Evolutionary conservation across 1,284 basidiomycete genomes (phyloP), one percentile per base, ranked within the genome.

Genomic region (Apiotrichum porosum): DNA sequence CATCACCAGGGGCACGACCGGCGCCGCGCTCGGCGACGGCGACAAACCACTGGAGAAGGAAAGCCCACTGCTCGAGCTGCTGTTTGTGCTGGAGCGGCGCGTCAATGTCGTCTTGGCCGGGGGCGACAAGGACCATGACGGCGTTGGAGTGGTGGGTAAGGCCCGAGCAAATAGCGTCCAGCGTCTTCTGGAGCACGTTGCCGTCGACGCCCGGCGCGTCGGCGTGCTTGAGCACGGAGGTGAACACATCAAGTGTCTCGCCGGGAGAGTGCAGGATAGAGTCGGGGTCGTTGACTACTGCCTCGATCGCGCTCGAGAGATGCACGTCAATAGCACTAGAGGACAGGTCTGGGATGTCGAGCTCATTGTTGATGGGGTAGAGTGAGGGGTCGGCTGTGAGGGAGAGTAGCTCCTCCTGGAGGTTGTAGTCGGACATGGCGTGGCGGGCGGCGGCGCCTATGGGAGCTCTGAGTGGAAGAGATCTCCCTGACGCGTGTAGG

Each of bases 51-150:
- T 84, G 78, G 9, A 94, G 71, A 18, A 94, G 75, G 66, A 94
- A 95, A 4, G 85, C 85, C 69, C 88, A 94, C 77, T 86, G 83
- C 69, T 95, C 92, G 41, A 95, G 76, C 0, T 88, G 81, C 1
- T 69, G 63, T 65, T 84, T 85, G 72, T 91, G 88, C 0, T 78
- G 69, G 57, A 81, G 75, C 51, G 84, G 82, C 0, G 79, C 78
- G 38, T 86, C 80, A 52, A 84, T 82, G 45, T 88, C 85, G 18
- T 83, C 83, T 43, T 60, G 52, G 17, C 53, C 60, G 4, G 51
- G 55, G 1, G 47, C 51, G 31, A 50, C 45, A 21, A 57, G 46
- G 4, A 49, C 42, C 53, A 69, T 57, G 8, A 71, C 65, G 9
- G 60, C 62, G 35, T 57, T 59, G 13, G 61, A 52, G 43, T 69